Evolutionary conservation across 352 stramenopile species (phyloP).

Genomic region (Globisporangium middletonii): DNA sequence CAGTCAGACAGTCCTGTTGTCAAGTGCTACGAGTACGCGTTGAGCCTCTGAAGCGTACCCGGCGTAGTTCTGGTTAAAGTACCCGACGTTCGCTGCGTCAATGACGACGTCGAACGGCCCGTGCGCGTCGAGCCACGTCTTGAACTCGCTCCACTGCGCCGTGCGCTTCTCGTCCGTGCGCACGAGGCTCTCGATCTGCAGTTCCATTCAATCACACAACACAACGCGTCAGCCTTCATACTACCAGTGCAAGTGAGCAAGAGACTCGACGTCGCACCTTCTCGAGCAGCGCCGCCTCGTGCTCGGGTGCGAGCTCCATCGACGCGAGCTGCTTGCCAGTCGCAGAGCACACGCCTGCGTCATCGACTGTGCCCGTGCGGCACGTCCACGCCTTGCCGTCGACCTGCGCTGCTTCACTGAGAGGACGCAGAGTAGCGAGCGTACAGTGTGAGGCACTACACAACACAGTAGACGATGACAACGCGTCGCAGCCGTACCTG

Average conservation of each 20-base stretch:
- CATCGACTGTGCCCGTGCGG: slow-evolving; percentile 43
- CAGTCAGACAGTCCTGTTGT: too few species aligned
- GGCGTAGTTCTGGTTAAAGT: slow-evolving; percentile 97
- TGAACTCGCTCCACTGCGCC: slow-evolving; percentile 79
- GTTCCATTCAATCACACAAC: background rate
- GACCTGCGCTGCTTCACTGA: slow-evolving; percentile 55
- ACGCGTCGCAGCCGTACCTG: slow-evolving; percentile 23
- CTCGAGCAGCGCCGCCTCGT: slow-evolving; percentile 39
- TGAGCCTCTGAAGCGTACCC: slow-evolving; percentile 31
- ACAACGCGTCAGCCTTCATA: background rate
- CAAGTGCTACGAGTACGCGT: background rate
- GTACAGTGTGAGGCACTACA: background rate
- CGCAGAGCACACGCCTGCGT: slow-evolving; percentile 48
- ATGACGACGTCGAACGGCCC: slow-evolving; percentile 92
- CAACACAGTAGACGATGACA: background rate
- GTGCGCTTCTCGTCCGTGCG: slow-evolving; percentile 61
- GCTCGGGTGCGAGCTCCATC: slow-evolving; percentile 46
- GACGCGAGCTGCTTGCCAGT: slow-evolving; percentile 59
- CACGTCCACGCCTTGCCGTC: slow-evolving; percentile 53
- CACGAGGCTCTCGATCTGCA: slow-evolving; percentile 75
- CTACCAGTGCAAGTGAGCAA: background rate
- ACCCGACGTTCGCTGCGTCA: slow-evolving; percentile 98
- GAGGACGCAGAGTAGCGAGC: slow-evolving; percentile 1
- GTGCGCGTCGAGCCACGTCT: slow-evolving; percentile 61
- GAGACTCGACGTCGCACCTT: slow-evolving; percentile 36